Conservation (phyloP, 2,329 filamentous ascomycete genomes). For the Penicillium polonicum region DNA sequence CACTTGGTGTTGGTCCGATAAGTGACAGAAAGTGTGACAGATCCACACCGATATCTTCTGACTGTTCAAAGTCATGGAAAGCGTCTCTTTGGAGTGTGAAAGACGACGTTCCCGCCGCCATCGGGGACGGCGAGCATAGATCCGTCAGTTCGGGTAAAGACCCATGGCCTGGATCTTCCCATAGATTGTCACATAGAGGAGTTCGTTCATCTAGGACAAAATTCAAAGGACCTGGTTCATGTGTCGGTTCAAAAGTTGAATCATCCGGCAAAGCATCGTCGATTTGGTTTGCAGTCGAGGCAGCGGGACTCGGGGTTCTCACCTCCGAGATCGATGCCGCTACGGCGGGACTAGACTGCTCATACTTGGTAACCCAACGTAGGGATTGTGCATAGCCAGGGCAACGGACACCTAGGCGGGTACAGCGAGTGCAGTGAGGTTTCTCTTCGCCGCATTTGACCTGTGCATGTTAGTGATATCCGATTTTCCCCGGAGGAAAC, state of each 20-base stretch:
- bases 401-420: slow-evolving; percentile 38
- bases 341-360: slow-evolving; percentile 19
- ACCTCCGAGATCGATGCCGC: slow-evolving; percentile 12
- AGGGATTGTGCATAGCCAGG: slow-evolving; percentile 41
- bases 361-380: slow-evolving; percentile 40
- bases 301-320: slow-evolving; percentile 13
- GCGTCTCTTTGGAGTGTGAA: slow-evolving; percentile 17
- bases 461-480: slow-evolving; percentile 18
- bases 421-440: slow-evolving; percentile 40
- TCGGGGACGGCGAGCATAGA: slow-evolving; percentile 29
- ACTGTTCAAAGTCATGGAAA: slow-evolving; percentile 20
- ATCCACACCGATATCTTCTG: slow-evolving; percentile 22
- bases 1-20: slow-evolving; percentile 21
- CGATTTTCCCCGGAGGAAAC: background rate
- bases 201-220: slow-evolving; percentile 20
- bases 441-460: slow-evolving; percentile 45
- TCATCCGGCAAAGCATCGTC: slow-evolving; percentile 8
- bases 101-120: slow-evolving; percentile 16
- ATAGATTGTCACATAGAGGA: slow-evolving; percentile 31
- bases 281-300: slow-evolving; percentile 6
- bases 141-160: slow-evolving; percentile 36
- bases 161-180: slow-evolving; percentile 30
- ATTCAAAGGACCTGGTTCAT: slow-evolving; percentile 4
- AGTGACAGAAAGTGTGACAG: slow-evolving; percentile 28
- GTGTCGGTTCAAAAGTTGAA: background rate